Conservation (phyloP, 2,329 filamentous ascomycete genomes). For the Aspergillus tamarii region DNA sequence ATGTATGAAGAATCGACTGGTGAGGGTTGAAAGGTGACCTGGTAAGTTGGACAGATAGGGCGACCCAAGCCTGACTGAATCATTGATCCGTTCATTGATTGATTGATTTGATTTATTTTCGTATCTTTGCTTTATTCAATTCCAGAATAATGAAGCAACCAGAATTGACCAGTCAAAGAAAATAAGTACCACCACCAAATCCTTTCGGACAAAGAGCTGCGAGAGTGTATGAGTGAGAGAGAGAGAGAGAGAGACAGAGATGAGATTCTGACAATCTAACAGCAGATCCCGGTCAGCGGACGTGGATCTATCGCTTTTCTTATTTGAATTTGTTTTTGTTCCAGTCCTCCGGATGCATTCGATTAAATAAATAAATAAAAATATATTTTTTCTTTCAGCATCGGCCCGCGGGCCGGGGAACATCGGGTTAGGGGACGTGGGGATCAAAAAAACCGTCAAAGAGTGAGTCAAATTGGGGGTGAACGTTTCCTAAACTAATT, state of each 20-base stretch:
- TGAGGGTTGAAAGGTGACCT: background rate
- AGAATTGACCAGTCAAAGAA: constrained; percentile 14
- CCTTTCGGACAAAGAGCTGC: background rate
- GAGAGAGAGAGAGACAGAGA: too few relatives aligned
- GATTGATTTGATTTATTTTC: too few relatives aligned
- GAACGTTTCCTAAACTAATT: background rate
- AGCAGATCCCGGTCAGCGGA: constrained; percentile 15
- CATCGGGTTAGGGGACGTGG: constrained; percentile 27
- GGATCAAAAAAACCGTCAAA: constrained; percentile 19
- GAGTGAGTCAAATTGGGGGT: constrained; percentile 13
- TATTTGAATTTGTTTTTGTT: constrained; percentile 3
- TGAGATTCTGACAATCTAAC: constrained; percentile 11
- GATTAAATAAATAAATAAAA: constrained; percentile 6
- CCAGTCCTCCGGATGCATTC: background rate
- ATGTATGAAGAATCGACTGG: constrained; percentile 14
- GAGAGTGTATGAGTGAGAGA: background rate
- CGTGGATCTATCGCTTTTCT: constrained; percentile 23
- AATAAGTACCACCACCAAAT: constrained; percentile 1
- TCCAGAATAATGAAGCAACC: background rate
- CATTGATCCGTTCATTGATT: background rate
- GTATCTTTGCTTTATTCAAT: background rate
- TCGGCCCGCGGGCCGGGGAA: constrained; percentile 28
- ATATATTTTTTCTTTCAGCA: constrained; percentile 5
- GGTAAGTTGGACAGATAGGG: constrained; percentile 2
- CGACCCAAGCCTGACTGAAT: constrained; percentile 9